phyloP scores from a whole-genome alignment of 306 rosid species.

The Pterocarpus macrocarpus region DNA sequence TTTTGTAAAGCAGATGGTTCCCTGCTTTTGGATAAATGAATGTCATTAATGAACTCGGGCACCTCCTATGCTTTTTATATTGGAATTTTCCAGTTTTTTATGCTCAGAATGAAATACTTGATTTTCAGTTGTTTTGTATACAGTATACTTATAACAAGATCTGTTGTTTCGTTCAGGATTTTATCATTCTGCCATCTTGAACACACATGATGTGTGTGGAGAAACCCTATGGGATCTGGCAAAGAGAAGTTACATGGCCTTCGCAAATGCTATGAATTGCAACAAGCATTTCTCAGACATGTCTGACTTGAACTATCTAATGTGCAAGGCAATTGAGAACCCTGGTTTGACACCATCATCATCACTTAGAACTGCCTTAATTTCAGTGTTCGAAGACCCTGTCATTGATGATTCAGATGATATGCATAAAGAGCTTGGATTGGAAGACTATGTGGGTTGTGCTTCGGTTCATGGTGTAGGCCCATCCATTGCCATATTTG shows the following conservation, averaged over 20 bases:
- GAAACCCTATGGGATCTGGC: conserved; percentile 85
- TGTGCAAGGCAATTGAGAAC: conserved; percentile 92
- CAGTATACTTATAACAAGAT: conserved; percentile 4
- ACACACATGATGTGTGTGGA: conserved; percentile 79
- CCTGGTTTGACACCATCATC: conserved; percentile 85
- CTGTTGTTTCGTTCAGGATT: conserved; percentile 66
- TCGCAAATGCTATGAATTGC: conserved; percentile 62
- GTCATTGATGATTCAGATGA: conserved; percentile 60
- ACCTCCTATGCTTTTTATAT: background rate
- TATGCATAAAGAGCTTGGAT: conserved; percentile 58
- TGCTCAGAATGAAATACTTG: background rate
- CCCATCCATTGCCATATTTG: conserved; percentile 87
- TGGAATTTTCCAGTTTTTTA: conserved; percentile 1
- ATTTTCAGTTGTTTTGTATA: background rate
- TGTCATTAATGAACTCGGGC: conserved; percentile 18
- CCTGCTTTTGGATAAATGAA: background rate
- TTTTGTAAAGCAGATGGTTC: too few species aligned
- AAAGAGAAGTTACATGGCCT: conserved; percentile 68
- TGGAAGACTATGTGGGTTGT: conserved; percentile 83
- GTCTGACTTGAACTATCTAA: conserved; percentile 93
- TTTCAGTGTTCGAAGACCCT: conserved; percentile 86
- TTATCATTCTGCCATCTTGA: conserved; percentile 90
- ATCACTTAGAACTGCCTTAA: conserved; percentile 76
- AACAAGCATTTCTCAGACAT: conserved; percentile 96
- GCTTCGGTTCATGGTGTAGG: conserved; percentile 92